Evolutionary conservation across 2,329 filamentous ascomycete species (phyloP), one percentile per base, ranked within the genome.

Genomic region (Xylaria digitata): DNA sequence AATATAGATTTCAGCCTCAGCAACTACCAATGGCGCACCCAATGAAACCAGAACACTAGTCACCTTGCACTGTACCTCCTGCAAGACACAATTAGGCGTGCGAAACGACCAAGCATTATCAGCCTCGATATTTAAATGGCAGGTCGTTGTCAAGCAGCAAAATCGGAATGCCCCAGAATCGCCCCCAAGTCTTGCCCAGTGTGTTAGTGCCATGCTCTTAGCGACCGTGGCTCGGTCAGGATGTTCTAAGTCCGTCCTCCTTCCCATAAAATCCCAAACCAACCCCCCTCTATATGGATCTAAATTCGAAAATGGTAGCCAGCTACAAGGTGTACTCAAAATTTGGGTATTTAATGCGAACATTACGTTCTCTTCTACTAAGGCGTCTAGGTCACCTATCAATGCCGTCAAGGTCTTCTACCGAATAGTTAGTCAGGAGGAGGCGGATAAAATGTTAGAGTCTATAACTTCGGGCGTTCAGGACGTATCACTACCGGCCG

Each of bases 271-370:
- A 70, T 54, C 65, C 71, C 59, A 63, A 63, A 13, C 30, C 1
- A 53, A 53, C 13, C 26, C 23, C 30, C 11, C 32, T 2, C 26
- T 50, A 17, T 30, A 46, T n/a, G 46, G 3, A 13, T 37, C 43
- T 6, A 50, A 34, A 15, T 34, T 55, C 3, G 26, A 54, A 57
- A 26, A 68, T 7, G 30, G n/a, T 11, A 54, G 8, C 45, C 11
- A 43, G 6, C 7, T 19, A 8, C 57, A 43, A 45, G 67, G 71
- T 21, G 74, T 82, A 13, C 76, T 87, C 4, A 80, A 86, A 43
- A 76, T 87, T 3, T 88, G 86, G 86, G 81, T 87, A 1, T 79
- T 89, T 37, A 89, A 88, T 69, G 78, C 80, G n/a, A 83, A 83
- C 70, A 84, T 89, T 30, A 76, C 80, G 3, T 88, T 86, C 70